Evolutionary conservation across 306 rosid species (phyloP).

Genomic region (Cucurbita maxima): DNA sequence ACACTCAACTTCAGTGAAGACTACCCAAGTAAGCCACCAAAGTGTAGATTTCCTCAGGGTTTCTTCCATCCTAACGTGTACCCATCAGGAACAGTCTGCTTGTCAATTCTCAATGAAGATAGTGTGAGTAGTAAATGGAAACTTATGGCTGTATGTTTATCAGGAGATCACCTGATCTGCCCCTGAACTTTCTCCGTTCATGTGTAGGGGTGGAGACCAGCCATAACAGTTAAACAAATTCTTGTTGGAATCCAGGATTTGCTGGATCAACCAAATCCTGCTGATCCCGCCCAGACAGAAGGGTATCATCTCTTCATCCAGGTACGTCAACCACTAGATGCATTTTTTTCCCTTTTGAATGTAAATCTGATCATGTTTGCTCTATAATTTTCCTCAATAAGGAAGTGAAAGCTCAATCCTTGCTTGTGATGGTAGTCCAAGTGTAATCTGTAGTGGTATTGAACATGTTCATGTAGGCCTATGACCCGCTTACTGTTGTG

Average conservation of each 20-base stretch:
- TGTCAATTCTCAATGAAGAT: slow-evolving; percentile 92
- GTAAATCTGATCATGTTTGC: not conserved
- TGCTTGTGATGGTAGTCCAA: not conserved
- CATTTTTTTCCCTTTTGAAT: not conserved
- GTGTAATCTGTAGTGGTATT: not conserved
- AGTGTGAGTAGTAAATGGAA: slow-evolving; percentile 43
- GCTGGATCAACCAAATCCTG: slow-evolving; percentile 87
- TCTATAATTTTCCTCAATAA: not conserved
- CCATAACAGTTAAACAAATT: slow-evolving; percentile 92
- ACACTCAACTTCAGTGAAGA: slow-evolving; percentile 95
- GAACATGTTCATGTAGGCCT: not conserved
- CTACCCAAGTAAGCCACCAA: slow-evolving; percentile 97
- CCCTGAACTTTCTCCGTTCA: not conserved
- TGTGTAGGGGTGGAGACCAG: slow-evolving; percentile 94
- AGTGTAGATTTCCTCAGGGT: slow-evolving; percentile 81
- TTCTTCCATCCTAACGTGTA: slow-evolving; percentile 98
- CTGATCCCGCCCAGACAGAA: slow-evolving; percentile 97
- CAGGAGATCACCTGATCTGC: not conserved
- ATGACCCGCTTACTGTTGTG: not conserved
- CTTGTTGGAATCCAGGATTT: slow-evolving; percentile 92
- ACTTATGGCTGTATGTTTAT: not conserved
- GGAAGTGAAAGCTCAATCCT: not conserved
- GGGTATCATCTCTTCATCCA: slow-evolving; percentile 96
- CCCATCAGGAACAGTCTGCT: slow-evolving; percentile 95
- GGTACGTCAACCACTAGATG: slow-evolving; percentile 27